These are phyloP conservation scores for Typha latifolia DNA, from an alignment of 176 grass and related monocot species.

Conservation along the genomic window DNA sequence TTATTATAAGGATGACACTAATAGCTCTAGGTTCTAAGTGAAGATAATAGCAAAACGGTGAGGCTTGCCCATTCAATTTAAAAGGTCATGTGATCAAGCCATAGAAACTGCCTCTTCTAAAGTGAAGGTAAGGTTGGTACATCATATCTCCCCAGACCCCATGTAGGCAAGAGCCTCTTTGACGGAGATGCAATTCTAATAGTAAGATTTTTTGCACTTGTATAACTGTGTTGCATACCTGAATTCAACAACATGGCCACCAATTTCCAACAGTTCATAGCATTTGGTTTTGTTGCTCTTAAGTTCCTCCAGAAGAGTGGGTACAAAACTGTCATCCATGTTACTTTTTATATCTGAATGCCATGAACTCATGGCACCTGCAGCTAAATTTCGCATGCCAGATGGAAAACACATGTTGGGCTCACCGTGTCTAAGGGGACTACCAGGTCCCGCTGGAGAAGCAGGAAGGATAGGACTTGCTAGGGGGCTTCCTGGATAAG, in stretches of 20 bases:
- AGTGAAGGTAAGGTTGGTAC: no score
- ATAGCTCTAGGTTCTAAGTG: neutral
- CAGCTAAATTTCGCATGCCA: constrained; percentile 42
- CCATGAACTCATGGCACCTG: constrained; percentile 44
- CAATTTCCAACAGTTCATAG: constrained; percentile 76
- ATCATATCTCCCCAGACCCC: no score
- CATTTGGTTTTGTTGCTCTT: constrained; percentile 89
- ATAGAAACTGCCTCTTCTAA: no score
- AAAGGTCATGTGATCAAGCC: no score
- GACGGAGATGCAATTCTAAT: neutral
- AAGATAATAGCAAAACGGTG: constrained; percentile 2
- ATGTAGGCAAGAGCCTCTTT: no score
- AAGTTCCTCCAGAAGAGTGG: constrained; percentile 71
- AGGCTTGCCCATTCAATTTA: no score
- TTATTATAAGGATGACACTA: neutral
- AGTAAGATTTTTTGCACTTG: neutral
- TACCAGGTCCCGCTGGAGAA: constrained; percentile 41
- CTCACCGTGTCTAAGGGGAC: constrained; percentile 55
- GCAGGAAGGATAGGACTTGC: constrained; percentile 42
- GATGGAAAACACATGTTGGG: constrained; percentile 39
- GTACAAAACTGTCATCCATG: constrained; percentile 37
- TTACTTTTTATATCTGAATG: constrained; percentile 28
- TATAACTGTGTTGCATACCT: constrained; percentile 34
- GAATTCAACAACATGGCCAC: constrained; percentile 73
- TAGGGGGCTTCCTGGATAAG: constrained; percentile 40